These are phyloP conservation scores for Phaeotremella fagi DNA, from an alignment of 768 basidiomycete genomes.

Conservation along the genomic window DNA sequence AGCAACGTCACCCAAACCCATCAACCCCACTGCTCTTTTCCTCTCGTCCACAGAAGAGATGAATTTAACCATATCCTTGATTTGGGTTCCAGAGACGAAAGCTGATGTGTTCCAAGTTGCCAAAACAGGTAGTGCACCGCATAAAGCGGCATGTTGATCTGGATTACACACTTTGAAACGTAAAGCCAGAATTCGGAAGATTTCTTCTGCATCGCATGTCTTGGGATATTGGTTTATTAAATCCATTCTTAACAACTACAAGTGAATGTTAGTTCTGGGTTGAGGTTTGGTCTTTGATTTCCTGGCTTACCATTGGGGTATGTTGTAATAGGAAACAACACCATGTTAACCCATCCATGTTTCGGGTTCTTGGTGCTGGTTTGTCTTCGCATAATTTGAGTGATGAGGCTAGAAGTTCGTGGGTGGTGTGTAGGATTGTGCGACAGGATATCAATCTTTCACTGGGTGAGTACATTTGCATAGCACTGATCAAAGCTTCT, in stretches of 20 bases:
- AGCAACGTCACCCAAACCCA: conserved; percentile 28
- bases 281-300: no score
- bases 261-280: no score
- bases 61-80: conserved; percentile 15
- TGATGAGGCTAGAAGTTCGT: conserved; percentile 26
- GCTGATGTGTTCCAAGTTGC: conserved; percentile 28
- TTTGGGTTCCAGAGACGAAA: conserved; percentile 10
- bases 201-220: conserved; percentile 21
- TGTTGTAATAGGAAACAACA: conserved; percentile 33
- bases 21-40: conserved; percentile 5
- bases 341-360: conserved; percentile 23
- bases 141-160: conserved; percentile 13
- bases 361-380: neutral
- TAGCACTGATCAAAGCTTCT: conserved; percentile 23
- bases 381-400: conserved; percentile 17
- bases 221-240: conserved; percentile 18
- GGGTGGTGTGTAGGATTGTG: conserved; percentile 25
- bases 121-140: conserved; percentile 29
- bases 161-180: conserved; percentile 3
- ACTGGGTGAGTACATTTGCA: conserved; percentile 24
- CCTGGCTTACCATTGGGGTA: conserved; percentile 34
- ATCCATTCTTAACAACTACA: conserved; percentile 24
- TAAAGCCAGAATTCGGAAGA: conserved; percentile 17
- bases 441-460: conserved; percentile 18
- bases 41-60: conserved; percentile 15